Evolutionary conservation across 2,329 filamentous ascomycete genomes (phyloP), one percentile per base, ranked within the genome.

Genomic region (Cordyceps militaris): DNA sequence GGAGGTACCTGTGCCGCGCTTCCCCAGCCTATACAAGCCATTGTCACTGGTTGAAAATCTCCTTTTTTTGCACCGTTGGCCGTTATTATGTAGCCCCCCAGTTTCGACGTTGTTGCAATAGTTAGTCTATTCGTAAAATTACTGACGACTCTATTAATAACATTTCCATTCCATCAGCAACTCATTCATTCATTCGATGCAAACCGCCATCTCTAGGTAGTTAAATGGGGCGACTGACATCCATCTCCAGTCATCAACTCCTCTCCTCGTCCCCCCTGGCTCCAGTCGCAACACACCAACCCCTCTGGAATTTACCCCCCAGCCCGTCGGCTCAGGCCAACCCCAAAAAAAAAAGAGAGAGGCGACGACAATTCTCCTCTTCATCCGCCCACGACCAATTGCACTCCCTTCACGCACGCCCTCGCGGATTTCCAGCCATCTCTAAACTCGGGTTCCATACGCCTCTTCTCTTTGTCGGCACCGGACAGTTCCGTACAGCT

Each of bases 361-460:
- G 32, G 48, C 49, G 13, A 48, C 49, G 34, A 42, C 42, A 26
- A 58, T 34, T 52, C 28, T 58, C 34, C 21, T 43, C 38, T 10
- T 48, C 46, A 43, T 36, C 52, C 42, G 16, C 42, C 30, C 43
- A 30, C 24, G 36, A 56, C 44, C 32, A 56, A 32, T 57, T 26
- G 46, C 46, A 19, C 19, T 23, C 55, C 8, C 7, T 4, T 42
- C 42, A 48, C 38, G 4, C 42, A 34, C 42, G 34, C 49, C 43
- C 34, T 42, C 34, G 24, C 26, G 3, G 16, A 23, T 28, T 48
- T 34, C 75, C 74, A 76, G 74, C 76, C 75, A 74, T 76, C 70
- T 66, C 65, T 66, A 69, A 66, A 64, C 67, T 69, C 70, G 71
- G 72, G 43, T 38, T 14, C 52, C 23, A 14, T n/a, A 64, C 60